Percentiles rank a stretch among this genome's conserved stretches.
Conservation (phyloP, 1,284 basidiomycete genomes). For the Inonotus obliquus region DNA sequence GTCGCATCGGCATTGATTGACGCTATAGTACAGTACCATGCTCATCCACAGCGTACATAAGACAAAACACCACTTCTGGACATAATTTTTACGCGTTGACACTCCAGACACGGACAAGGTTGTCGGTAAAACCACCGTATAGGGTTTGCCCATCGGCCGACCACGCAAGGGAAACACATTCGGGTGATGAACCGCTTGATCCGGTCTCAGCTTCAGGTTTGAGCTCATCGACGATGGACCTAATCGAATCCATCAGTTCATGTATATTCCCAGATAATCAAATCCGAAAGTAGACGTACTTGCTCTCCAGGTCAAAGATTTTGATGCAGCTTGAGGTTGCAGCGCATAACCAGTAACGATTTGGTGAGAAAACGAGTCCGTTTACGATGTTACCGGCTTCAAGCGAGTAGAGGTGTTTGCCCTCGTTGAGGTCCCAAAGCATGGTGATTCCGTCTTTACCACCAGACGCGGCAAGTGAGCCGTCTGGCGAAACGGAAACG, state of each 20-base stretch:
- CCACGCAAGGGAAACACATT: slow-evolving; percentile 98
- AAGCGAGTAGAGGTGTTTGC: slow-evolving; percentile 99
- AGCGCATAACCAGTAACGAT: slow-evolving; percentile 99
- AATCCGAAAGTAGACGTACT: slow-evolving; percentile 52
- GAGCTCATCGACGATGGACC: slow-evolving; percentile 98
- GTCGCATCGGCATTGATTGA: slow-evolving; percentile 1
- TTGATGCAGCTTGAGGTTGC: slow-evolving; percentile 98
- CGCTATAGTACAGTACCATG: slow-evolving; percentile 9
- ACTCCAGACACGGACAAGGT: slow-evolving; percentile 89
- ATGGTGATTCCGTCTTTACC: slow-evolving; percentile 99
- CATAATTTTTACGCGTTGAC: slow-evolving; percentile 57
- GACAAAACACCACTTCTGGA: not conserved
- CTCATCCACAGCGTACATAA: slow-evolving; percentile 10
- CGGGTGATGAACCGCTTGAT: slow-evolving; percentile 81
- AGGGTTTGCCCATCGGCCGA: slow-evolving; percentile 97
- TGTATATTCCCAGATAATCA: not conserved
- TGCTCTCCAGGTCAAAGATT: slow-evolving; percentile 98
- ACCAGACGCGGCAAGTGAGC: slow-evolving; percentile 97
- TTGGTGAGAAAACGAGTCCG: slow-evolving; percentile 98
- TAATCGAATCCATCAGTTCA: slow-evolving; percentile 29
- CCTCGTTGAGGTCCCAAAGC: slow-evolving; percentile 99
- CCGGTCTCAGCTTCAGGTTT: slow-evolving; percentile 83
- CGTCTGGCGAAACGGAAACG: slow-evolving; percentile 97
- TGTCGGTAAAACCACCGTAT: slow-evolving; percentile 93
- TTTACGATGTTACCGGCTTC: slow-evolving; percentile 99